Conservation (phyloP, 2,329 filamentous ascomycete genomes). For the Trichoderma koningiopsis region DNA sequence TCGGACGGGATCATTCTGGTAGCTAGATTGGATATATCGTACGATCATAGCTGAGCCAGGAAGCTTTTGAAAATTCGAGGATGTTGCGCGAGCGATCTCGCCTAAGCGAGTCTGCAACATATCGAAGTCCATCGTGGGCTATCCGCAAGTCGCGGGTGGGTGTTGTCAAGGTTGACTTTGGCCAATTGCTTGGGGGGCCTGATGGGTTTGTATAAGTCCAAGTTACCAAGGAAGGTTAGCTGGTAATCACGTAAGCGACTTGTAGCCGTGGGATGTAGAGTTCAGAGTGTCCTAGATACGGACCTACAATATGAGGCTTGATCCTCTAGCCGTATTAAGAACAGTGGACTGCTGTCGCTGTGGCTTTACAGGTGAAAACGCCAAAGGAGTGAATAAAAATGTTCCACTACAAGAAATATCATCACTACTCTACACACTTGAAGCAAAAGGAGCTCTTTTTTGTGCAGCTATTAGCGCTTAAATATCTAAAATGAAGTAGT, state of each 20-base stretch:
- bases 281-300: not conserved
- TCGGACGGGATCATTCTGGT: conserved; percentile 94
- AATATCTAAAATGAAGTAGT: too few relatives aligned
- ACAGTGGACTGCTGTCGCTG: not conserved
- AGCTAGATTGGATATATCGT: conserved; percentile 94
- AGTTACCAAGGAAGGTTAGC: not conserved
- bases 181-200: not conserved
- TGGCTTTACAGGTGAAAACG: not conserved
- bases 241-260: not conserved
- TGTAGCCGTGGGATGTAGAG: not conserved
- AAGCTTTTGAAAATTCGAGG: conserved; percentile 78
- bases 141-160: not conserved
- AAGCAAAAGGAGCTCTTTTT: too few relatives aligned
- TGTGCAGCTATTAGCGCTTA: too few relatives aligned
- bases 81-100: conserved; percentile 54
- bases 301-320: not conserved
- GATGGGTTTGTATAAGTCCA: not conserved
- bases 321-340: not conserved
- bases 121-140: conserved; percentile 60
- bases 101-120: conserved; percentile 57
- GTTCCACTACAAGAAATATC: too few relatives aligned
- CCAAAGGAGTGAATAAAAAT: not conserved
- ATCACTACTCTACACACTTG: too few relatives aligned
- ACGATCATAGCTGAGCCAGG: conserved; percentile 93
- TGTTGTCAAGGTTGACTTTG: not conserved